Evolutionary conservation across 2,329 filamentous ascomycete genomes (phyloP).

Genomic region (Lojkania enalia): DNA sequence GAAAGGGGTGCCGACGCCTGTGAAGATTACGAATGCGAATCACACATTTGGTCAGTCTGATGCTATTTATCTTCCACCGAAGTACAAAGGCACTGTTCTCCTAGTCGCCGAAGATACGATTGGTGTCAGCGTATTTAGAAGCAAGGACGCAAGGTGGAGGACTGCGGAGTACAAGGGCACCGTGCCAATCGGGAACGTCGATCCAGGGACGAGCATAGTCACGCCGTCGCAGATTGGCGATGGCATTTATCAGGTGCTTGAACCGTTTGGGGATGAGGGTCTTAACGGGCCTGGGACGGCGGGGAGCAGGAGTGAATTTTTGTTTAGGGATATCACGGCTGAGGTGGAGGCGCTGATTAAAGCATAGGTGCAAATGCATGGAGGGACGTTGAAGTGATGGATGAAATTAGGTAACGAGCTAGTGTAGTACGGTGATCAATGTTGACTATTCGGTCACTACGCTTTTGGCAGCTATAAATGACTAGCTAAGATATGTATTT

Average conservation of each 20-base stretch:
- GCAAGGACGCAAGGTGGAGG: conserved; percentile 16
- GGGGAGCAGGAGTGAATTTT: conserved; percentile 16
- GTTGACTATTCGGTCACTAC: too few relatives aligned
- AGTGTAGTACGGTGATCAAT: too few relatives aligned
- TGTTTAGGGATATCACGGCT: conserved; percentile 16
- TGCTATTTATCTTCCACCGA: conserved; percentile 20
- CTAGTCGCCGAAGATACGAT: conserved; percentile 17
- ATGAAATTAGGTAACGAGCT: too few relatives aligned
- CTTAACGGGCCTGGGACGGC: conserved; percentile 17
- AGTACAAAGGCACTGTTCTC: conserved; percentile 17
- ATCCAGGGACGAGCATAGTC: conserved; percentile 9
- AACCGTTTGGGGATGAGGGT: conserved; percentile 22
- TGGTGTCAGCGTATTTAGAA: conserved; percentile 16
- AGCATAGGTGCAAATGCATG: too few relatives aligned
- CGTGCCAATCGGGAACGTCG: conserved; percentile 7
- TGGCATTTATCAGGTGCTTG: conserved; percentile 16
- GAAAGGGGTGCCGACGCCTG: conserved; percentile 12
- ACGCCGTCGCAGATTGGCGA: conserved; percentile 17
- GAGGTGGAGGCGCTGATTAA: conserved; percentile 16
- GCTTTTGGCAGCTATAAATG: too few relatives aligned
- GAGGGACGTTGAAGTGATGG: too few relatives aligned
- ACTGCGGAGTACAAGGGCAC: conserved; percentile 14
- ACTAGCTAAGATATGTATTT: too few relatives aligned
- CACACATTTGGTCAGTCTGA: conserved; percentile 13
- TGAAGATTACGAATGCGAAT: conserved; percentile 10